Evolutionary conservation across 108 stramenopile genomes (phyloP), one percentile per base, ranked within the genome.

Genomic region (Pseudonitzschia delicatissima): DNA sequence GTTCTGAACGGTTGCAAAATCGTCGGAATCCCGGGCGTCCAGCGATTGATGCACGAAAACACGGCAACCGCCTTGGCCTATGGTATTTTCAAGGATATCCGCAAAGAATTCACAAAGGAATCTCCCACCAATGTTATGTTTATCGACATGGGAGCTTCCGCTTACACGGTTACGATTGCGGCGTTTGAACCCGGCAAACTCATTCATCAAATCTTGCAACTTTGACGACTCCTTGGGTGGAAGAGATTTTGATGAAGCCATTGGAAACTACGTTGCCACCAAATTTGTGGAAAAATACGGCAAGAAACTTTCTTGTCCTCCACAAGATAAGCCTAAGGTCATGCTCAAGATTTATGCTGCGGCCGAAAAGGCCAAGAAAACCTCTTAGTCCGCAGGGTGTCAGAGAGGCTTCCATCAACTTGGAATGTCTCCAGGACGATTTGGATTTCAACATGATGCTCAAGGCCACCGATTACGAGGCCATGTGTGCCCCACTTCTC

Each of bases 281-380:
- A 88, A 95, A 66, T 98, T 99, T 74, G 76, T 87, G 42, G 90
- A 82, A 57, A 96, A 97, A 72, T 87, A 85, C 68, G 80, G 83
- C 47, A 82, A 77, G 51, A 89, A 91, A 53, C 74, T 87, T 42
- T 92, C 92, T 57, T 77, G 80, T 23, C 80, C 81, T 44, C 91
- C 93, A 27, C 82, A 83, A 70, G 74, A 81, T 4, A 76, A 78
- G 61, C 80, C 82, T 36, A 98, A 98, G 90, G 85, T 95, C 20
- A 61, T 87, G 74, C 63, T 97, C 68, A 99, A 99, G 83, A 71
- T 99, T 21, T 65, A 91, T 34, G 90, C 77, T 9, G 96, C 96
- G 0, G 97, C 95, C 21, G 97, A 99, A 78, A 94, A 95, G 82
- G 97, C 96, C 31, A 98, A 98, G 81, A 96, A 98, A 87, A 98